phyloP scores from a whole-genome alignment of 257 asterid species.

The Mitragyna speciosa region DNA sequence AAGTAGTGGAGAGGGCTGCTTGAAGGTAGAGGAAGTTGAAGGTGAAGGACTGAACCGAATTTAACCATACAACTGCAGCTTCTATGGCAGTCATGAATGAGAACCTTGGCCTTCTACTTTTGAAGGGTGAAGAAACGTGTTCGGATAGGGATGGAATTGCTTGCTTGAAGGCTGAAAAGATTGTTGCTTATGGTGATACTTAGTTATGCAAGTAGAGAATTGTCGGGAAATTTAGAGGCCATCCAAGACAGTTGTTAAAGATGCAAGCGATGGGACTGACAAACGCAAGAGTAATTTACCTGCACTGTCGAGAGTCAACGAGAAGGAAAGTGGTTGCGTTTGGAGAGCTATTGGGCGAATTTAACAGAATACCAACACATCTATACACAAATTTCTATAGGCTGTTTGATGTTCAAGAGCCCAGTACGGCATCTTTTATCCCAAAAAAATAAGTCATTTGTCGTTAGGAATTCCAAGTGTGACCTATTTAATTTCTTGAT shows the following conservation, averaged over 20 bases:
- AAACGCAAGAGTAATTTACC: background rate
- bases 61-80: conserved; percentile 12
- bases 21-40: conserved; percentile 31
- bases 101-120: background rate
- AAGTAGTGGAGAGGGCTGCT: conserved; percentile 28
- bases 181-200: background rate
- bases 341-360: no score
- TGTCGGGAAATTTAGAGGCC: background rate
- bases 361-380: background rate
- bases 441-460: background rate
- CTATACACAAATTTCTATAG: background rate
- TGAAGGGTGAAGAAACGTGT: background rate
- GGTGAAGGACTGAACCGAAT: conserved; percentile 26
- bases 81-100: background rate
- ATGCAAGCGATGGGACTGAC: background rate
- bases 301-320: background rate
- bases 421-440: background rate
- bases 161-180: background rate
- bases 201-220: background rate
- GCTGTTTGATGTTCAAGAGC: background rate
- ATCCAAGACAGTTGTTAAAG: conserved; percentile 1
- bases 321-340: conserved; percentile 15
- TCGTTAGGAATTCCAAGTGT: background rate
- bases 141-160: background rate
- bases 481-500: background rate